These are phyloP conservation scores for Cystobasidiopsis lactophilus DNA, from an alignment of 768 basidiomycete species.

Conservation along the genomic window DNA sequence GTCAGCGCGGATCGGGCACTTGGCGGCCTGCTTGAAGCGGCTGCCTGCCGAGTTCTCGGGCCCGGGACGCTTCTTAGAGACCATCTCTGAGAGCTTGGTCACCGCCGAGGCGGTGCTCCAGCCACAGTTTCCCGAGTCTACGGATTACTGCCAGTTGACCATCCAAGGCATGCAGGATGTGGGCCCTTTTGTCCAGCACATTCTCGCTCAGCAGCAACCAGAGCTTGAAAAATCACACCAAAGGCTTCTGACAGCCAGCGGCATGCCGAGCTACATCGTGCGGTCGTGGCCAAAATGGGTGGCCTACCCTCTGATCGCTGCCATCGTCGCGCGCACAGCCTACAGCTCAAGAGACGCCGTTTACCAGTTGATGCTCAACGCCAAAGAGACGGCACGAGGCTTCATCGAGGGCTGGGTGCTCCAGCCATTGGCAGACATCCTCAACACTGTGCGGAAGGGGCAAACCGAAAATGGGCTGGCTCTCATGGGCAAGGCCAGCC, in stretches of 20 bases:
- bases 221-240: conserved; percentile 31
- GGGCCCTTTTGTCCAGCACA: conserved; percentile 21
- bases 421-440: conserved; percentile 59
- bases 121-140: conserved; percentile 11
- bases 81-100: not conserved
- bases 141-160: not conserved
- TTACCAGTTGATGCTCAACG: conserved; percentile 36
- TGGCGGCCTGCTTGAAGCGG: conserved; percentile 35
- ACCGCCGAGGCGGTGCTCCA: conserved; percentile 1
- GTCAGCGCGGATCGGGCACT: conserved; percentile 43
- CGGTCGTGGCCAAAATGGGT: conserved; percentile 65
- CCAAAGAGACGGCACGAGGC: conserved; percentile 41
- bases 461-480: conserved; percentile 36
- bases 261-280: conserved; percentile 38
- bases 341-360: conserved; percentile 43
- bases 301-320: conserved; percentile 44
- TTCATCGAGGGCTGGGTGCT: conserved; percentile 68
- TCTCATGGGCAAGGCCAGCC: conserved; percentile 57
- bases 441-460: conserved; percentile 61
- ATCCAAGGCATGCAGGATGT: not conserved
- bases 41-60: conserved; percentile 9
- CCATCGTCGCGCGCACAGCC: conserved; percentile 33
- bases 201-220: conserved; percentile 22
- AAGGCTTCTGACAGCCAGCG: no score
- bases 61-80: not conserved